Evolutionary conservation across 1,284 basidiomycete genomes (phyloP).

Genomic region (Pulchroboletus neoregius): DNA sequence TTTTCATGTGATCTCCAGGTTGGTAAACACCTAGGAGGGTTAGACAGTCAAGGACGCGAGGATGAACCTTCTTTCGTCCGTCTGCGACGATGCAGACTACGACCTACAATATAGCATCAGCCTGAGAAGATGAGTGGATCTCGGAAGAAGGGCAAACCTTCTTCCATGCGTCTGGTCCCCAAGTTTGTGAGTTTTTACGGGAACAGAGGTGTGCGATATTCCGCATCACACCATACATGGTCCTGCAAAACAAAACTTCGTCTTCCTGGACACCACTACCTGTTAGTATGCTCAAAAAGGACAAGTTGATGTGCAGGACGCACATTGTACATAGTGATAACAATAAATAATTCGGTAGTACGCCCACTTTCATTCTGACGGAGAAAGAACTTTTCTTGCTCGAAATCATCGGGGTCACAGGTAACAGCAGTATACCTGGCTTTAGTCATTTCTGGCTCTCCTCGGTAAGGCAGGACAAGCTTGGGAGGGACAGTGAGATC

Average conservation of each 20-base stretch:
- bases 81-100: conserved; percentile 96
- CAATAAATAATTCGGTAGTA: conserved; percentile 90
- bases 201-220: conserved; percentile 90
- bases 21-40: conserved; percentile 78
- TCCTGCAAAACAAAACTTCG: conserved; percentile 90
- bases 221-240: conserved; percentile 93
- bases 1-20: conserved; percentile 82
- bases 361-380: conserved; percentile 80
- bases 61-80: conserved; percentile 89
- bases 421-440: conserved; percentile 88
- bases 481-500: conserved; percentile 83
- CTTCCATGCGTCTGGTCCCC: conserved; percentile 97
- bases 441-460: conserved; percentile 80
- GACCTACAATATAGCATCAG: conserved; percentile 47
- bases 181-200: conserved; percentile 90
- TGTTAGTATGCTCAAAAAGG: conserved; percentile 70
- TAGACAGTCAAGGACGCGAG: conserved; percentile 91
- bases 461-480: conserved; percentile 77
- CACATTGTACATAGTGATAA: conserved; percentile 95
- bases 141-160: conserved; percentile 53
- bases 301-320: conserved; percentile 49
- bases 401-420: conserved; percentile 92
- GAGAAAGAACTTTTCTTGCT: conserved; percentile 77
- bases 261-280: conserved; percentile 65
- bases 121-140: neutral